phyloP scores from a whole-genome alignment of 1,139 yeast species.

The Kodamaea plutei region DNA sequence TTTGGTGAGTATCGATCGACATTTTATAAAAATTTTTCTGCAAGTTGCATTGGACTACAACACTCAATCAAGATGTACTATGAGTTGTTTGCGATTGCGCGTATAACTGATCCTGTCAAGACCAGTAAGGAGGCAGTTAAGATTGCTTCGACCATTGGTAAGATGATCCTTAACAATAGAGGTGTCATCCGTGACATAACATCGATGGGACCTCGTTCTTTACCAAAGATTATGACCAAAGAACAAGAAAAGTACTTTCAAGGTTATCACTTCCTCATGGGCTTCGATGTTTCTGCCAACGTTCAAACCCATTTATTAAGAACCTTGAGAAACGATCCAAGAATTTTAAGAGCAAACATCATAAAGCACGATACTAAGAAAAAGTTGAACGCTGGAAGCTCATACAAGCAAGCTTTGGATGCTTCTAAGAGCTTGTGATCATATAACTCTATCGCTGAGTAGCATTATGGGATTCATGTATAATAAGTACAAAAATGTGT shows the following conservation, averaged over 20 bases:
- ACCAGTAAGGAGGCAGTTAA: slow-evolving; percentile 63
- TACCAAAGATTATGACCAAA: slow-evolving; percentile 78
- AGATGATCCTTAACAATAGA: slow-evolving; percentile 77
- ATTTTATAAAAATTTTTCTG: no score
- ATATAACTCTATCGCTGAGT: no score
- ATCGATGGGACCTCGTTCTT: slow-evolving; percentile 70
- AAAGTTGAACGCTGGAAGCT: slow-evolving; percentile 50
- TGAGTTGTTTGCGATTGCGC: slow-evolving; percentile 86
- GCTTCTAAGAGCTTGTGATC: slow-evolving; percentile 11
- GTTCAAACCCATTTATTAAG: slow-evolving; percentile 84
- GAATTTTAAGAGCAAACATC: slow-evolving; percentile 77
- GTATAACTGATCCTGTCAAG: slow-evolving; percentile 57
- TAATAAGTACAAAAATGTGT: no score
- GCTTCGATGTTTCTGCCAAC: slow-evolving; percentile 79
- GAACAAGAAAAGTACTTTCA: slow-evolving; percentile 89
- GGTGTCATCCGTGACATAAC: slow-evolving; percentile 85
- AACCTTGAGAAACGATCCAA: slow-evolving; percentile 81
- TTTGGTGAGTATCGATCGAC: no score
- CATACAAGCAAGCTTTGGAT: slow-evolving; percentile 37
- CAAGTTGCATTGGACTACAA: no score
- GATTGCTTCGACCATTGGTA: slow-evolving; percentile 78
- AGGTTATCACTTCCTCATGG: slow-evolving; percentile 82
- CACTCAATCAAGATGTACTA: slow-evolving; percentile 59
- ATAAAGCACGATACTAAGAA: slow-evolving; percentile 61
- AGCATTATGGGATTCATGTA: no score